Conservation (phyloP, 331 rosid species). For the Quercus lobata region DNA sequence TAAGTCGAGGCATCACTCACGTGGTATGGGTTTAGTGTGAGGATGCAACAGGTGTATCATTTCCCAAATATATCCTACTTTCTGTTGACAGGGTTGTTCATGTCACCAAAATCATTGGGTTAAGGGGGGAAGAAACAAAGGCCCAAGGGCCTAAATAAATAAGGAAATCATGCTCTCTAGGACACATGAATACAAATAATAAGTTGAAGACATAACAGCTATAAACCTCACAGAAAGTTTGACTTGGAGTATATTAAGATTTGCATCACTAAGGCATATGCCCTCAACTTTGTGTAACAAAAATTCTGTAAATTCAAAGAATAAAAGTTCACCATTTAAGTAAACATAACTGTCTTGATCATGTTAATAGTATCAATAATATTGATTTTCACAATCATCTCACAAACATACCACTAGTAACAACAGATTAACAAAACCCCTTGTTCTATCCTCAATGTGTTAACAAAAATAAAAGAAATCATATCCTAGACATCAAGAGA, state of each 20-base stretch:
- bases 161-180: background rate
- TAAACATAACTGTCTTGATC: background rate
- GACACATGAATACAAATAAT: background rate
- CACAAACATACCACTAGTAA: background rate
- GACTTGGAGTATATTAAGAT: background rate
- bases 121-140: background rate
- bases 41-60: background rate
- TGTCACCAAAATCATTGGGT: background rate
- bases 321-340: background rate
- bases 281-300: background rate
- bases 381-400: background rate
- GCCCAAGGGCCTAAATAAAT: background rate
- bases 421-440: background rate
- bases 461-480: background rate
- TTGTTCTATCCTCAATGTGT: background rate
- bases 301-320: background rate
- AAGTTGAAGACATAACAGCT: background rate
- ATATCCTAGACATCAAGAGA: background rate
- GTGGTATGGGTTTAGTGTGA: background rate
- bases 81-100: background rate
- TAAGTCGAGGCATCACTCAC: background rate
- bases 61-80: background rate
- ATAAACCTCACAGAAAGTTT: background rate
- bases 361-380: background rate
- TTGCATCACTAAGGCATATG: background rate